Base-by-base conservation (phyloP, 306 rosid genomes). In the Prunus armeniaca region DNA sequence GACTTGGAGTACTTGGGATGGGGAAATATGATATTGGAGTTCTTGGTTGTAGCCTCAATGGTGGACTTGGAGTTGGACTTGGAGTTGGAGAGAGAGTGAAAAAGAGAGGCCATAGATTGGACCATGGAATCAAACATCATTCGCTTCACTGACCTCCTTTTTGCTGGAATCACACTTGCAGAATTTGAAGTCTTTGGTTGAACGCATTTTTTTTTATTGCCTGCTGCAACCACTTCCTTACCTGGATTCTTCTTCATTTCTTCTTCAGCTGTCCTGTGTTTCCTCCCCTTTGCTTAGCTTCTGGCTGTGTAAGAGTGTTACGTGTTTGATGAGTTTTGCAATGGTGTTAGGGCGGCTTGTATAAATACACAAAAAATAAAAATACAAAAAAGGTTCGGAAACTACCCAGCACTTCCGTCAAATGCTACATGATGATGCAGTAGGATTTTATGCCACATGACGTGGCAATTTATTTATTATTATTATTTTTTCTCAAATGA, bases 71-170 rank as follows among this genome's bases (percentile, higher is more conserved):
- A 17, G 1, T 32, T 64, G 38, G 66, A 25, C 1, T 32, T 64
- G 38, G 66, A 25, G 20, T 62, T 12, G 27, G 34, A 13, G 65
- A 60, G 38, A 19, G 19, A 28, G 74, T 12, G 1, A 71, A 34
- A 1, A 32, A 20, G 17, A 32, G 34, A 55, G 20, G 65, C 27
- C 12, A 34, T 17, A 71, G 64, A 34, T 54, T 71, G 3, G 32
- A 32, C 47, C 51, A 54, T 71, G 47, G 41, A 56, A 51, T 30
- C 62, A 13, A 70, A 70, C 15, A 30, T 50, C 74, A 70, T 70
- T 34, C 63, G 49, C 49, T 70, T 70, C 62, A 70, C 62, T 30
- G 47, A 70, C 74, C 74, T 70, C 74, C 63, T 50, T 12, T 70
- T 70, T 51, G 63, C 74, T 34, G 74, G 74, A 70, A 70, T 30